A percentile compares a stretch with the other conserved stretches of the same genome.
phyloP scores from a whole-genome alignment of 2,329 filamentous ascomycete genomes.

The Sphaerulina musiva region DNA sequence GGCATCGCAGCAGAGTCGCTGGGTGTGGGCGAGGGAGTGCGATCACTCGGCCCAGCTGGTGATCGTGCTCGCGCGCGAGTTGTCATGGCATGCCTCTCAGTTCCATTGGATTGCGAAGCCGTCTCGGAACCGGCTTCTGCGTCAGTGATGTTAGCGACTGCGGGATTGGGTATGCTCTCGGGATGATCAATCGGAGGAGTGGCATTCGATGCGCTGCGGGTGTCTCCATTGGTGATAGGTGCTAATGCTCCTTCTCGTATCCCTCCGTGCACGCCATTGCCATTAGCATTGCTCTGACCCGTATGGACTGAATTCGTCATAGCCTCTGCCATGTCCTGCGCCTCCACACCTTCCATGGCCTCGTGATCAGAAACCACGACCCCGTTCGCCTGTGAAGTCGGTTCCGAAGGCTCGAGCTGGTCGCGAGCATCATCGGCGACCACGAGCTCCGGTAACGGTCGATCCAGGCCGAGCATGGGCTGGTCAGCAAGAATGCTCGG shows the following conservation, averaged over 20 bases:
- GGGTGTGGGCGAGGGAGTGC: constrained; percentile 35
- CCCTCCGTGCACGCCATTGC: background rate
- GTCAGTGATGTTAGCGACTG: constrained; percentile 17
- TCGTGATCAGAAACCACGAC: constrained; percentile 12
- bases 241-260: background rate
- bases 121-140: constrained; percentile 32
- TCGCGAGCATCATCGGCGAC: constrained; percentile 5
- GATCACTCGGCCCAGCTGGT: constrained; percentile 32
- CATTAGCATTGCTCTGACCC: background rate
- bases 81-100: constrained; percentile 48
- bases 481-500: constrained; percentile 22
- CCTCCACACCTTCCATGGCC: constrained; percentile 27
- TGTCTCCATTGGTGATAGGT: background rate
- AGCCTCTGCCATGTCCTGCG: constrained; percentile 9
- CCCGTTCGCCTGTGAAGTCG: background rate
- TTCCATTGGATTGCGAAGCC: constrained; percentile 39
- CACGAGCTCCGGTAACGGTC: constrained; percentile 3
- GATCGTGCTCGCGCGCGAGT: constrained; percentile 48
- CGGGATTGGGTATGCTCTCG: constrained; percentile 12
- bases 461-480: constrained; percentile 9
- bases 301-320: background rate
- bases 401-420: constrained; percentile 13
- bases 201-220: background rate
- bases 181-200: no score
- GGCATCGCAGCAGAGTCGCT: constrained; percentile 40